Percentiles rank a stretch among this genome's conserved stretches.
Conservation (phyloP, 2,329 filamentous ascomycete species). For the Colletotrichum siamense region DNA sequence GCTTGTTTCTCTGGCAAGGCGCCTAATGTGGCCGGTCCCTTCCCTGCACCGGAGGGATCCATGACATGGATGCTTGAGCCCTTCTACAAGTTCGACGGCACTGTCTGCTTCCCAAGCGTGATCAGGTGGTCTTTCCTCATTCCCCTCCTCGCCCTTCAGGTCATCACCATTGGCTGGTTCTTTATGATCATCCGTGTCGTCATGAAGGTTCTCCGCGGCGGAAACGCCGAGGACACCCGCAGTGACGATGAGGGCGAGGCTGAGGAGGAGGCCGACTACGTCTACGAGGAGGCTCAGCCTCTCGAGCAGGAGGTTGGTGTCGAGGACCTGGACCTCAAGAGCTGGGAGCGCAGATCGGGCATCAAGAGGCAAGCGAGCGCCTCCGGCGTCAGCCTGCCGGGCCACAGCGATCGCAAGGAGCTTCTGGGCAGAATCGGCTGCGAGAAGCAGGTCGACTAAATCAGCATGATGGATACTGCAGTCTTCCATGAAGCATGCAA, state of each 20-base stretch:
- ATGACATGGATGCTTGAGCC: constrained; percentile 74
- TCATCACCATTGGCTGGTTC: constrained; percentile 87
- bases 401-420: constrained; percentile 80
- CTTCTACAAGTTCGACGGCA: constrained; percentile 72
- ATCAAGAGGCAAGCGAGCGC: constrained; percentile 59
- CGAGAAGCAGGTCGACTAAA: constrained; percentile 71
- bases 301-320: constrained; percentile 80
- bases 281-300: constrained; percentile 60
- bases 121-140: constrained; percentile 81
- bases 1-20: constrained; percentile 74
- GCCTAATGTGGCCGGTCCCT: constrained; percentile 59
- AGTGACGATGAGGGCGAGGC: constrained; percentile 85
- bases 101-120: constrained; percentile 79
- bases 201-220: constrained; percentile 77
- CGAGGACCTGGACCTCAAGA: constrained; percentile 71
- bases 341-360: constrained; percentile 63
- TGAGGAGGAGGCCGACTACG: constrained; percentile 66
- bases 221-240: constrained; percentile 81
- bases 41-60: constrained; percentile 53
- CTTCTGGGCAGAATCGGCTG: constrained; percentile 83
- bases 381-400: constrained; percentile 69
- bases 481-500: not conserved
- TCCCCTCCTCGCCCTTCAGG: constrained; percentile 79
- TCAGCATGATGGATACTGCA: not conserved
- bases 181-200: constrained; percentile 86